phyloP scores from a whole-genome alignment of 2,329 filamentous ascomycete genomes.

The Zymoseptoria pseudotritici region DNA sequence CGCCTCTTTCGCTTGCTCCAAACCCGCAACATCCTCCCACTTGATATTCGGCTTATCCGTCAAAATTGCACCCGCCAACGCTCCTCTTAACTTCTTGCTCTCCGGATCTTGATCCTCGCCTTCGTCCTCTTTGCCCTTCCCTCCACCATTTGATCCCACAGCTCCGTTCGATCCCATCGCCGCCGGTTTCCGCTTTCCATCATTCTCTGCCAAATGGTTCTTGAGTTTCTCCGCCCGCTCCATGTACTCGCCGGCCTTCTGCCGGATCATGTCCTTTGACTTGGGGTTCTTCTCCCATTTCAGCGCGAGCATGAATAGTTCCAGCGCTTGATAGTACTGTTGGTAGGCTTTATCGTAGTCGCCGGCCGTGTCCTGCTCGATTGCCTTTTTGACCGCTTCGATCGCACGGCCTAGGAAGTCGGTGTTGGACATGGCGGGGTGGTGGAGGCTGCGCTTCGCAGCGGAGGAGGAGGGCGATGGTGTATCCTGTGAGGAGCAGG shows the following conservation, averaged over 20 bases:
- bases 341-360: constrained; percentile 98
- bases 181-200: constrained; percentile 60
- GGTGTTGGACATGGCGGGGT: constrained; percentile 70
- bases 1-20: constrained; percentile 91
- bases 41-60: constrained; percentile 93
- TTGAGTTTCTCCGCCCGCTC: constrained; percentile 98
- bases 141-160: constrained; percentile 51
- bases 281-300: constrained; percentile 99
- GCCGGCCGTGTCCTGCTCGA: constrained; percentile 88
- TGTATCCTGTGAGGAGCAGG: background rate
- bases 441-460: background rate
- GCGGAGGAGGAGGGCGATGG: background rate
- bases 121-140: constrained; percentile 51
- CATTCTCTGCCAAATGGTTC: constrained; percentile 70
- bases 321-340: constrained; percentile 88
- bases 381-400: constrained; percentile 93
- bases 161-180: constrained; percentile 67
- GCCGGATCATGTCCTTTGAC: constrained; percentile 93
- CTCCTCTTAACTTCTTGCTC: constrained; percentile 87
- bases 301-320: constrained; percentile 96
- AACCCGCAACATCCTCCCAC: constrained; percentile 95
- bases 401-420: constrained; percentile 97
- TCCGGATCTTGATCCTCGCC: constrained; percentile 74
- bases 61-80: constrained; percentile 83
- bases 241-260: constrained; percentile 95